These are phyloP conservation scores for Gloeopeniophorella convolvens DNA, from an alignment of 768 basidiomycete species.

Conservation along the genomic window DNA sequence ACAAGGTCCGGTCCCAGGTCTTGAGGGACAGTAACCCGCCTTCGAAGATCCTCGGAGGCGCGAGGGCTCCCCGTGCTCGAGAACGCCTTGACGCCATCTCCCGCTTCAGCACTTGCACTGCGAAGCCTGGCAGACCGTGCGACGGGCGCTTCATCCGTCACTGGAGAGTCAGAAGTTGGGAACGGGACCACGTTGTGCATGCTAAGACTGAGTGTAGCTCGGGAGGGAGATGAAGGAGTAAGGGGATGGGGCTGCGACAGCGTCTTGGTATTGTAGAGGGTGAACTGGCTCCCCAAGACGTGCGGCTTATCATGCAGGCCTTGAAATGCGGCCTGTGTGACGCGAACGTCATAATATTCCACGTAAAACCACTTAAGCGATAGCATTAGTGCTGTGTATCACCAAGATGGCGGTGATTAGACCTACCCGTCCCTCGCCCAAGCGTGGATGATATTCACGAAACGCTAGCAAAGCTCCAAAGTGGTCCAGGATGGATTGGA, in stretches of 20 bases:
- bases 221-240: background rate
- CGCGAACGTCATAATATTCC: conserved; percentile 64
- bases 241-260: background rate
- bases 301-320: conserved; percentile 37
- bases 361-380: conserved; percentile 41
- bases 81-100: conserved; percentile 22
- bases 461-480: conserved; percentile 19
- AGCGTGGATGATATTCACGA: conserved; percentile 9
- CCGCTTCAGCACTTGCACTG: conserved; percentile 21
- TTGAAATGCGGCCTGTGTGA: conserved; percentile 45
- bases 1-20: conserved; percentile 13
- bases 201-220: background rate
- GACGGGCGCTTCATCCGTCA: background rate
- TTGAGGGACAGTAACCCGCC: conserved; percentile 9
- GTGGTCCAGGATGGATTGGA: conserved; percentile 15
- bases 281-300: conserved; percentile 18
- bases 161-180: conserved; percentile 5
- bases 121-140: conserved; percentile 14
- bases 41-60: conserved; percentile 17
- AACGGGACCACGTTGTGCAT: conserved; percentile 15
- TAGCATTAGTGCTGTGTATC: background rate
- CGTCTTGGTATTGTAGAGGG: conserved; percentile 14
- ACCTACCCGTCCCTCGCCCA: conserved; percentile 20
- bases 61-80: conserved; percentile 11
- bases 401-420: background rate